Base-by-base conservation (phyloP, 1,284 basidiomycete genomes). In the Leccinum subrobustum region DNA sequence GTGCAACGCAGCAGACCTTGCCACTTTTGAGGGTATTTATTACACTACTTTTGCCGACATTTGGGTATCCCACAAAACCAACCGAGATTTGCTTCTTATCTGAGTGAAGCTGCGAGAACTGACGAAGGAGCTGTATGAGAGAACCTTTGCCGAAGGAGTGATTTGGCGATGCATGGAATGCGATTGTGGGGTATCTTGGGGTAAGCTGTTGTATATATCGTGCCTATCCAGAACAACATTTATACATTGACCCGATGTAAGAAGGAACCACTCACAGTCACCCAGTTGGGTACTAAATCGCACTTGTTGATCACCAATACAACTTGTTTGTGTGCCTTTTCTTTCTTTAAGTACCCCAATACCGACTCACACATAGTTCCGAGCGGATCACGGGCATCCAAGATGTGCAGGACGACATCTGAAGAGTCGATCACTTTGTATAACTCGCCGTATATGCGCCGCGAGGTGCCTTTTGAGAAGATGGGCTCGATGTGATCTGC, bases 71-170 rank as follows among this genome's bases (percentile, higher is more conserved):
- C 66, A 99, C 86, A 73, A 99, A 95, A 9, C 96, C 96, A 64
- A 99, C 95, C 35, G 94, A 96, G 72, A 99, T 98, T 77, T 99
- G 96, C 79, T 98, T 99, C 83, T 97, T 98, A 82, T 99, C 97
- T 12, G 95, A 94, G 78, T 98, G 96, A 39, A 99, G 85, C 64
- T 94, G 93, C 9, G 95, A 93, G 77, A 99, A 99, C 75, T 99
- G 96, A 35, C 97, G 89, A 50, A 99, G 84, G 39, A 99, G 86
- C 76, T 98, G 95, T 70, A 99, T 99, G 63, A 99, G 87, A 33
- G 96, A 95, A 33, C 96, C 97, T 78, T 98, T 98, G 65, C 96
- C 96, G 72, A 98, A 99, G 4, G 96, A 98, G 79, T 99, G 96
- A 77, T 97, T 98, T 63, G 97, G 96, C 14, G 95, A 97, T 1